phyloP scores from a whole-genome alignment of 306 rosid species.

The Myrica gale region DNA sequence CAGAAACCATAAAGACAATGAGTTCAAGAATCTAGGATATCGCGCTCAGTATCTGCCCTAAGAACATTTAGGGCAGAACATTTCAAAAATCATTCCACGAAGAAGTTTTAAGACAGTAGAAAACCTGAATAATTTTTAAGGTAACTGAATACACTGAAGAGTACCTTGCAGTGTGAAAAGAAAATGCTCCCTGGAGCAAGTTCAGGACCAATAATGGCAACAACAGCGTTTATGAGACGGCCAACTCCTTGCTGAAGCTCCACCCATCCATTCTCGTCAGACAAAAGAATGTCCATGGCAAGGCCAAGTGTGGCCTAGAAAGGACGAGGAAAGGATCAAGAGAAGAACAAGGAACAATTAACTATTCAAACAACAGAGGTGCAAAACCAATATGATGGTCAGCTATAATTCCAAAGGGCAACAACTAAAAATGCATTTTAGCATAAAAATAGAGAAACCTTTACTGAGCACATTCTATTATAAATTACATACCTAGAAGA shows the following conservation, averaged over 20 bases:
- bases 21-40: neutral
- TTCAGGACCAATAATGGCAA: constrained; percentile 96
- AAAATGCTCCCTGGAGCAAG: constrained; percentile 97
- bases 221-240: constrained; percentile 89
- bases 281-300: constrained; percentile 90
- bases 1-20: neutral
- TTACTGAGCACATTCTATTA: neutral
- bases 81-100: constrained; percentile 1
- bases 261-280: constrained; percentile 88
- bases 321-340: constrained; percentile 16
- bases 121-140: neutral
- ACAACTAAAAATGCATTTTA: neutral
- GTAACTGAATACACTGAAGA: neutral
- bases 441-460: neutral
- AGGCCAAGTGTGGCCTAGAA: constrained; percentile 87
- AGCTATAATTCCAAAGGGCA: neutral
- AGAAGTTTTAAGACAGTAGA: neutral
- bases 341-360: constrained; percentile 20
- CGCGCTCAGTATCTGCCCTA: neutral
- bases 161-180: constrained; percentile 96
- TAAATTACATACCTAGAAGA: neutral
- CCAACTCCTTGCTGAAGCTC: constrained; percentile 97
- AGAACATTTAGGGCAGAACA: neutral
- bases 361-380: constrained; percentile 18
- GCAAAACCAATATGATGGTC: neutral